Conservation (phyloP, 78 protist species). For the Dictyostelium brefeldianum region DNA sequence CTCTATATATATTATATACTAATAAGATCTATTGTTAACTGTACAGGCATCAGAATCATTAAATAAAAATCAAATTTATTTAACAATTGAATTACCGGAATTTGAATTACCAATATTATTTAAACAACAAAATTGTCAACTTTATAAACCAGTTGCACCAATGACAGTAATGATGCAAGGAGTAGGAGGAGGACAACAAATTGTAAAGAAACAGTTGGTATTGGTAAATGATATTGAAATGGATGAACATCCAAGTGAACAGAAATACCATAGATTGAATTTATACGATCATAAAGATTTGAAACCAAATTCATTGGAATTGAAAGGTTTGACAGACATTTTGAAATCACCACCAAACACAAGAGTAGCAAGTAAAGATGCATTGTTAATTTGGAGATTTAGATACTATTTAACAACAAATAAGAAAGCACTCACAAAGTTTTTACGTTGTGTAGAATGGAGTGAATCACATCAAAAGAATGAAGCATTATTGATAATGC, state of each 20-base stretch:
- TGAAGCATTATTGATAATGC: conserved; percentile 78
- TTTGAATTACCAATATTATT: conserved; percentile 69
- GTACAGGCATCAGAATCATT: conserved; percentile 46
- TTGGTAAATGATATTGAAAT: conserved; percentile 60
- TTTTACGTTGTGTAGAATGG: conserved; percentile 96
- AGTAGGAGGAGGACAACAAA: background rate
- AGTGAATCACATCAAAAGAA: conserved; percentile 80
- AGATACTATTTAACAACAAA: conserved; percentile 86
- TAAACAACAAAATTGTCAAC: conserved; percentile 54
- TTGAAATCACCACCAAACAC: conserved; percentile 71
- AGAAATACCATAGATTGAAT: conserved; percentile 67
- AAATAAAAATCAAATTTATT: conserved; percentile 48
- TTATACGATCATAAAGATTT: conserved; percentile 63
- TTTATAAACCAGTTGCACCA: conserved; percentile 9
- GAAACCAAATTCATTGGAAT: conserved; percentile 52
- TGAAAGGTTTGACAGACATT: conserved; percentile 31
- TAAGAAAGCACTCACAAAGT: conserved; percentile 93
- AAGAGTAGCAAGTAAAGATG: conserved; percentile 24
- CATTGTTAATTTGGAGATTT: conserved; percentile 86
- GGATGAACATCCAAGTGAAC: conserved; percentile 74
- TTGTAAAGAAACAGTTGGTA: conserved; percentile 35
- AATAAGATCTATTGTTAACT: background rate
- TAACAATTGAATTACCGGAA: conserved; percentile 81
- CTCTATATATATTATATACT: too few species aligned
- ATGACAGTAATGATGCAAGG: too few species aligned